These are phyloP conservation scores for Tulasnella sp. DNA, from an alignment of 768 basidiomycete genomes.

Conservation along the genomic window DNA sequence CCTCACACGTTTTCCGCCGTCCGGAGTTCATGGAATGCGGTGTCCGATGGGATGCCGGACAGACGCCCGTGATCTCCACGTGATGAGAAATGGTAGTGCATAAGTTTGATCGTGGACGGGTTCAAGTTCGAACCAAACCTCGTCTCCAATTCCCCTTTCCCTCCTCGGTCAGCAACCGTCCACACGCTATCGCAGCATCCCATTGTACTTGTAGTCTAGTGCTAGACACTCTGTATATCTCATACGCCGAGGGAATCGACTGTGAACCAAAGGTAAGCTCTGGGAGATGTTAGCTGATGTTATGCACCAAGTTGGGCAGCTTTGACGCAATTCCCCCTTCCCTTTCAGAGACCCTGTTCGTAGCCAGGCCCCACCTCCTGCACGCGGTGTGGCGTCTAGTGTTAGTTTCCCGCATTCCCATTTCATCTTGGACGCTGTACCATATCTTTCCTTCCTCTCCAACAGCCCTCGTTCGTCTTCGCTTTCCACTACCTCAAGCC, in stretches of 20 bases:
- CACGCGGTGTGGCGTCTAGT: neutral
- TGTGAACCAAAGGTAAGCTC: neutral
- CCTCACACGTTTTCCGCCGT: neutral
- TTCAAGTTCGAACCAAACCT: neutral
- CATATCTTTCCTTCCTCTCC: neutral
- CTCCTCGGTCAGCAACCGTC: neutral
- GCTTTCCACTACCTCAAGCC: neutral
- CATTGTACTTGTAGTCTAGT: neutral
- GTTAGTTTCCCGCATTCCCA: neutral
- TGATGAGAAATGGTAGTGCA: neutral
- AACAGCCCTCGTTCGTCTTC: neutral
- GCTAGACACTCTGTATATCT: neutral
- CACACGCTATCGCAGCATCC: neutral
- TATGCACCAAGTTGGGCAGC: neutral
- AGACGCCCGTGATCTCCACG: slow-evolving; percentile 1
- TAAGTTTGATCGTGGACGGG: neutral
- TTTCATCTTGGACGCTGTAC: neutral
- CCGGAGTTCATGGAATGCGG: neutral
- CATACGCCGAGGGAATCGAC: neutral
- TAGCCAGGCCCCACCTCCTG: neutral
- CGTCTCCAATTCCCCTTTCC: neutral
- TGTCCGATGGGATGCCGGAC: neutral
- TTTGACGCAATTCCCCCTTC: neutral
- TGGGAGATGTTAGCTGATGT: neutral
- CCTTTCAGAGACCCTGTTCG: slow-evolving; percentile 2